Evolutionary conservation across 495 filamentous ascomycete genomes (phyloP).

Genomic region (Aspergillus homomorphus): DNA sequence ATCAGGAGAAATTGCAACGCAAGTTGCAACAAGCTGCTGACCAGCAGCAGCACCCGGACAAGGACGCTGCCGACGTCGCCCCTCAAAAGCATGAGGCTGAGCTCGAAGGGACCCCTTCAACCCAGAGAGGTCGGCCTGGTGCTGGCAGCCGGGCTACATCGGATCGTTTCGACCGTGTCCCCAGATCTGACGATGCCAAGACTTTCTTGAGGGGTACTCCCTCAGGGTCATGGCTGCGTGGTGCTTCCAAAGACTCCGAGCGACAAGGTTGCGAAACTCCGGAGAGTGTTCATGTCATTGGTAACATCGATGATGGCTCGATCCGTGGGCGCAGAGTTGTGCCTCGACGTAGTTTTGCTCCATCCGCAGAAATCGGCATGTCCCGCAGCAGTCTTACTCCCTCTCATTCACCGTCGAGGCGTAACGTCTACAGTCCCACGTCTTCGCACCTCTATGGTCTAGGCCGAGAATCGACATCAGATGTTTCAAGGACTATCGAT

Average conservation of each 20-base stretch:
- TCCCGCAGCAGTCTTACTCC: conserved; percentile 56
- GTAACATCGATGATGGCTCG: conserved; percentile 39
- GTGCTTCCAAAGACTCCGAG: conserved; percentile 28
- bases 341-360: conserved; percentile 36
- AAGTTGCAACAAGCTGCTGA: conserved; percentile 67
- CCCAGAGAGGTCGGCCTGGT: conserved; percentile 12
- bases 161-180: background rate
- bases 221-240: conserved; percentile 35
- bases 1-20: conserved; percentile 67
- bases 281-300: conserved; percentile 36
- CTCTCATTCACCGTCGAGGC: conserved; percentile 53
- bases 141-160: conserved; percentile 6
- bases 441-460: conserved; percentile 55
- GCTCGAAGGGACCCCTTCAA: background rate
- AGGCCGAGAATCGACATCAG: conserved; percentile 41
- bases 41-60: conserved; percentile 57
- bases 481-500: conserved; percentile 41
- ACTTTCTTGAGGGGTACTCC: conserved; percentile 11
- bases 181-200: conserved; percentile 10
- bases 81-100: conserved; percentile 2
- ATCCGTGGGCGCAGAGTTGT: conserved; percentile 32
- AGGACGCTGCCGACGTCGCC: conserved; percentile 5
- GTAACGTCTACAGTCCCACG: conserved; percentile 47
- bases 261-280: conserved; percentile 26
- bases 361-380: conserved; percentile 44